Percentiles rank a stretch among this genome's conserved stretches.
These are phyloP conservation scores for Schoenoplectus triqueter DNA, from an alignment of 202 grass and related monocot genomes.

Conservation along the genomic window DNA sequence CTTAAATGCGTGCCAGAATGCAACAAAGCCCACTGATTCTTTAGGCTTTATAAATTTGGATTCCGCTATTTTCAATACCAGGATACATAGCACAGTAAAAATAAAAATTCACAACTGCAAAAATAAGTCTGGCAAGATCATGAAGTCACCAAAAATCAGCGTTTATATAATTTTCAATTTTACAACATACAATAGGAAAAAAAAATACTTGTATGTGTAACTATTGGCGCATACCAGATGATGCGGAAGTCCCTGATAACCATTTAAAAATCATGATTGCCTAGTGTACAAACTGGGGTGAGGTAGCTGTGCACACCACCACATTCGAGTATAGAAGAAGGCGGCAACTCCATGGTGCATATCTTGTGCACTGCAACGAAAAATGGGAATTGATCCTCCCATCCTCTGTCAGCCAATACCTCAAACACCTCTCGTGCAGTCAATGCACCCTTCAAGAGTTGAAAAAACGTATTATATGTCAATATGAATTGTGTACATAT, in stretches of 20 bases:
- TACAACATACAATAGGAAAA: not conserved
- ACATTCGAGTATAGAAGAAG: constrained; percentile 87
- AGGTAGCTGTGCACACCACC: constrained; percentile 29
- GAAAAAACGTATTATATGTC: not conserved
- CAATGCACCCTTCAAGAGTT: constrained; percentile 64
- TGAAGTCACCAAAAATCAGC: not conserved
- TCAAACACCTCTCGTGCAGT: constrained; percentile 91
- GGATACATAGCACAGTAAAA: not conserved
- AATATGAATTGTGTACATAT: not conserved
- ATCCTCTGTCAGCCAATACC: constrained; percentile 76
- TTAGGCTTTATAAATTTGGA: too few relatives aligned
- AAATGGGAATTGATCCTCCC: constrained; percentile 77
- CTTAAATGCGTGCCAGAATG: not conserved
- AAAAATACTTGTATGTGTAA: not conserved
- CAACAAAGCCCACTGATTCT: not conserved
- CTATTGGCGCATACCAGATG: too few relatives aligned
- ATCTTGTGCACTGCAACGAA: constrained; percentile 87
- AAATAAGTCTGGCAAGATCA: not conserved
- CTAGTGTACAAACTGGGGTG: not conserved
- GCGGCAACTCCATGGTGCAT: constrained; percentile 69
- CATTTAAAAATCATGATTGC: constrained; percentile 11
- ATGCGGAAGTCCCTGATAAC: not conserved
- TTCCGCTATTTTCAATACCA: not conserved
- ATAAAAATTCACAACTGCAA: not conserved
- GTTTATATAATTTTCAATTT: not conserved